phyloP scores from a whole-genome alignment of 768 basidiomycete species.

The Zangia roseola region DNA sequence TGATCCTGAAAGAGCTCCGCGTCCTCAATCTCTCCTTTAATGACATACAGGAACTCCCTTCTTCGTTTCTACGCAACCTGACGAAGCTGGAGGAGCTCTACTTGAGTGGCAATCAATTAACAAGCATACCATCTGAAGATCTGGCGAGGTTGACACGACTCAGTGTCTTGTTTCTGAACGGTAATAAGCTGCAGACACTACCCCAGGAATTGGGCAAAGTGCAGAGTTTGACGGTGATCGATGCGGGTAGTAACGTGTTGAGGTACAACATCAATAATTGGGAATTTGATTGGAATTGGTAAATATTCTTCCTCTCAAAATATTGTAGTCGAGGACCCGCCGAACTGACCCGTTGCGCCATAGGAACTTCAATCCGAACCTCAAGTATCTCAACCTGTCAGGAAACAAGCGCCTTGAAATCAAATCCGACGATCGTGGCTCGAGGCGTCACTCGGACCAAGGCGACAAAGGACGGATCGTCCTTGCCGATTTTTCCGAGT shows the following conservation, averaged over 20 bases:
- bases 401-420: slow-evolving; percentile 97
- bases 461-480: slow-evolving; percentile 32
- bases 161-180: slow-evolving; percentile 82
- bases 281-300: slow-evolving; percentile 99
- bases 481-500: slow-evolving; percentile 83
- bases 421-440: slow-evolving; percentile 59
- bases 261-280: slow-evolving; percentile 98
- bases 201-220: slow-evolving; percentile 90
- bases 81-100: slow-evolving; percentile 80
- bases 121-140: slow-evolving; percentile 87
- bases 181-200: slow-evolving; percentile 88
- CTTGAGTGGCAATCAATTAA: slow-evolving; percentile 92
- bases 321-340: background rate
- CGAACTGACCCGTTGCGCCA: slow-evolving; percentile 1
- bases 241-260: slow-evolving; percentile 90
- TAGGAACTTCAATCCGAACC: slow-evolving; percentile 95
- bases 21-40: slow-evolving; percentile 95
- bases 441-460: slow-evolving; percentile 29
- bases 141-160: slow-evolving; percentile 68
- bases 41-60: slow-evolving; percentile 85
- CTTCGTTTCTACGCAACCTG: slow-evolving; percentile 70
- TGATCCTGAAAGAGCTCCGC: slow-evolving; percentile 70
- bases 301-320: slow-evolving; percentile 20
- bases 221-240: slow-evolving; percentile 72
- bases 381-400: slow-evolving; percentile 93